Base-by-base conservation (phyloP, 306 rosid species). In the Begonia masoniana region DNA sequence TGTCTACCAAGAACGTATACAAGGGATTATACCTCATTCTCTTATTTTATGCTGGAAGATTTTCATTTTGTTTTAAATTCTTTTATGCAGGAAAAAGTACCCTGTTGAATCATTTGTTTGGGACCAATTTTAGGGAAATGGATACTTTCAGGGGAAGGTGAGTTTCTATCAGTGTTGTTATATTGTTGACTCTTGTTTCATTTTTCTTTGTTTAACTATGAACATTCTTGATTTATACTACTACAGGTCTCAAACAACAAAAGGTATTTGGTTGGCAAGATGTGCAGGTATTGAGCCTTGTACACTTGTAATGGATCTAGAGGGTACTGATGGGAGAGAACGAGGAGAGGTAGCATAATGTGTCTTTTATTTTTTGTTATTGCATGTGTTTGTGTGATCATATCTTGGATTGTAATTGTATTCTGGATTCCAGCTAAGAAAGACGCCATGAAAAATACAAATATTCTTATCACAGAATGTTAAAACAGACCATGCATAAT, bases 281-380 rank as follows among this genome's bases (percentile, higher is more conserved):
- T 82, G 97, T 62, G 69, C 72, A 2, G 95, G 92, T 53, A 81
- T 83, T 61, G 82, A 83, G 63, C 97, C 97, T 41, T 75, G 74
- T 66, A 91, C 97, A 17, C 67, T 91, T 69, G 95, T 77, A 68
- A 82, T 91, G 97, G 97, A 91, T 81, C 81, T 85, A 74, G 97
- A 91, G 80, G 97, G 97, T 11, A 91, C 97, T 36, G 97, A 85
- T 83, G 97, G 97, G 60, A 80, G 95, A 57, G 97, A 91, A 74
- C 71, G 97, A 64, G 97, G 97, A 43, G 95, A 85, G 97, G 97
- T 91, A 76, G 69, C n/a, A 6, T n/a, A 19, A 41, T 59, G 45
- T 53, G 53, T 14, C 13, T 39, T 58, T 50, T n/a, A n/a, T 41
- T 68, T 2, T 54, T 61, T 51, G 49, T 36, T 47, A 52, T 26